phyloP scores from a whole-genome alignment of 2,329 filamentous ascomycete species.

The Exophiala viscosa region DNA sequence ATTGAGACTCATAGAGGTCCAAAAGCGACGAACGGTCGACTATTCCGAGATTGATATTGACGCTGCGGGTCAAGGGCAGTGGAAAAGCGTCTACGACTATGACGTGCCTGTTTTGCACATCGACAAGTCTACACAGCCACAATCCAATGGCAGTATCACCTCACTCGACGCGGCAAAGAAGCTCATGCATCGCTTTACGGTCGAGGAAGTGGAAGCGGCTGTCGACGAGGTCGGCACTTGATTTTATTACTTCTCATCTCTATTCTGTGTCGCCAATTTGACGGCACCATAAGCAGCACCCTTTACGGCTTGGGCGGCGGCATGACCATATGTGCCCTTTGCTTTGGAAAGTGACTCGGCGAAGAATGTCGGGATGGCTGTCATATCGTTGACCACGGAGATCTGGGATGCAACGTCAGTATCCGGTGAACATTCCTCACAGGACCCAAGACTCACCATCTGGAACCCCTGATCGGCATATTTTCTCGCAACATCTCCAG shows the following conservation, averaged over 20 bases:
- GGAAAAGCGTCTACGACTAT: conserved; percentile 61
- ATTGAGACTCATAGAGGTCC: conserved; percentile 51
- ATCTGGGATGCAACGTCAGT: conserved; percentile 30
- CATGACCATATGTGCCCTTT: conserved; percentile 31
- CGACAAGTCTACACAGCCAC: conserved; percentile 37
- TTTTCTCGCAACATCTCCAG: conserved; percentile 49
- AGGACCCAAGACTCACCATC: conserved; percentile 41
- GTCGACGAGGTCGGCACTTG: conserved; percentile 48
- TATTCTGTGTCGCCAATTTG: conserved; percentile 20
- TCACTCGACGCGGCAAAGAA: conserved; percentile 50
- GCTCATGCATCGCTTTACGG: conserved; percentile 61
- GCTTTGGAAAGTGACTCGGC: conserved; percentile 35
- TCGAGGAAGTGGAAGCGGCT: conserved; percentile 52
- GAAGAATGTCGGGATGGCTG: conserved; percentile 43
- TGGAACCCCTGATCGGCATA: conserved; percentile 55
- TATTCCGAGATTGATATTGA: conserved; percentile 61
- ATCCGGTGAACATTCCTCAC: not conserved
- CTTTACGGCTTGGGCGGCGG: conserved; percentile 26
- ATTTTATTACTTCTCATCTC: conserved; percentile 15
- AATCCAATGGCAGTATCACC: conserved; percentile 31
- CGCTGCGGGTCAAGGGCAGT: conserved; percentile 50
- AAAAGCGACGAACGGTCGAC: conserved; percentile 48
- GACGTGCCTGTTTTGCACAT: conserved; percentile 63
- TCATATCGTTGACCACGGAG: conserved; percentile 44
- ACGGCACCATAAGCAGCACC: conserved; percentile 26